Evolutionary conservation across 768 basidiomycete species (phyloP), one percentile per base, ranked within the genome.

Genomic region (Pulveroboletus sp.): DNA sequence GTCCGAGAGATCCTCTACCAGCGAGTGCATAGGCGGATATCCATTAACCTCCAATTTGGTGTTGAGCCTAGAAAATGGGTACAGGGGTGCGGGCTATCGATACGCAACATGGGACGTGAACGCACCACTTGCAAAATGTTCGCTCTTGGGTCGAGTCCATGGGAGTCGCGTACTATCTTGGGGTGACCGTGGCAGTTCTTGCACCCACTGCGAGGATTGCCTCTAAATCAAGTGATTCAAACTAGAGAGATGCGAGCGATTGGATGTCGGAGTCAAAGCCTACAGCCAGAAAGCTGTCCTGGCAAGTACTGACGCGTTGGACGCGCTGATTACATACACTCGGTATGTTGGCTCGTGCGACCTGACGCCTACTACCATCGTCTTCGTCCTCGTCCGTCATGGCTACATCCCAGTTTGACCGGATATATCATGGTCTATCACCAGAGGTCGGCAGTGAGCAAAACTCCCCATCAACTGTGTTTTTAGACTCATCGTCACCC

Each of bases 81-180:
- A 18, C 18, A 37, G 33, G 42, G 33, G 40, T 47, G 17, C 13
- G 8, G 31, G 49, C 45, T 43, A 43, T 35, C 15, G 44, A 49
- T 24, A 21, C n/a, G 39, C 28, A 18, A 32, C 44, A 28, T 27
- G 30, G 45, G 10, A 38, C n/a, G 49, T 6, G 31, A 30, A 32
- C 57, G 53, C 54, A 93, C 92, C 92, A 94, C 81, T 93, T 93
- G 69, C 90, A 92, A 65, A 94, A 94, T 2, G 92, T 93, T 54
- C 84, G 73, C 64, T 88, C 82, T 63, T 90, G 88, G 35, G 66
- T 68, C 33, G 67, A 67, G 53, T 68, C 67, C 67, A 68, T 63
- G 51, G 30, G 49, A 15, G 32, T 17, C 40, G 41, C 24, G 11
- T 36, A 11, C 32, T 42, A 36, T 10, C 35, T 44, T 21, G 42